Percentiles rank a stretch among this genome's conserved stretches.
Evolutionary conservation across 2,329 filamentous ascomycete species (phyloP).

Genomic region (Drechslera avenae): DNA sequence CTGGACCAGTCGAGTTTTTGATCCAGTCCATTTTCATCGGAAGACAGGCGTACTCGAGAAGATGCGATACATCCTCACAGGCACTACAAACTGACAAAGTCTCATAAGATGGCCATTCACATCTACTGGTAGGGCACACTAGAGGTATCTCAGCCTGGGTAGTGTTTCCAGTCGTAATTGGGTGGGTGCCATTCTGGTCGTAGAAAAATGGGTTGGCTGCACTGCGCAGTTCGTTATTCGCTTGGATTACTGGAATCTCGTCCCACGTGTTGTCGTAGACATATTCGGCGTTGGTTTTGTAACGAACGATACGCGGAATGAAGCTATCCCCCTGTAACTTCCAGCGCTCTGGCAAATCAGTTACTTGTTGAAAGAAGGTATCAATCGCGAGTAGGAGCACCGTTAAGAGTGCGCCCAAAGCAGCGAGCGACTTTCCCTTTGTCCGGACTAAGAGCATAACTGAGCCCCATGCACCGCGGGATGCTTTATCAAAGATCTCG

Average conservation of each 20-base stretch:
- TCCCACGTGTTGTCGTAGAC: background rate
- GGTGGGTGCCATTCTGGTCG: slow-evolving; percentile 24
- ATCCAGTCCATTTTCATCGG: slow-evolving; percentile 25
- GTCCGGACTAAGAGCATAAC: slow-evolving; percentile 25
- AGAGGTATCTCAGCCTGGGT: slow-evolving; percentile 32
- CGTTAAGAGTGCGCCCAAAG: slow-evolving; percentile 27
- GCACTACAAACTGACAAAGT: slow-evolving; percentile 32
- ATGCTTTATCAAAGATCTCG: slow-evolving; percentile 41
- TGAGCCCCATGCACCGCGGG: slow-evolving; percentile 29
- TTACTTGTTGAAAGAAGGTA: slow-evolving; percentile 41
- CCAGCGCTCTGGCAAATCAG: slow-evolving; percentile 16
- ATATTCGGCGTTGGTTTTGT: background rate
- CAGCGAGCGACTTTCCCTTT: slow-evolving; percentile 26
- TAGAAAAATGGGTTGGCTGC: slow-evolving; percentile 21
- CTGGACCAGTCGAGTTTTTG: slow-evolving; percentile 3
- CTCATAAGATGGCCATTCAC: slow-evolving; percentile 29
- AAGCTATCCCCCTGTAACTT: slow-evolving; percentile 15
- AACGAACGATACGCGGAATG: slow-evolving; percentile 16
- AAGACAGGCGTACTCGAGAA: slow-evolving; percentile 24
- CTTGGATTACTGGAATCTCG: background rate
- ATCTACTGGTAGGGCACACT: slow-evolving; percentile 30
- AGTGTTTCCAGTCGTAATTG: slow-evolving; percentile 16
- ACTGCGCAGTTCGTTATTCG: background rate
- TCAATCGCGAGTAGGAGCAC: slow-evolving; percentile 31
- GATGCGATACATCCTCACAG: slow-evolving; percentile 23